Base-by-base conservation (phyloP, 345 rosid species). In the Citrus maxima region DNA sequence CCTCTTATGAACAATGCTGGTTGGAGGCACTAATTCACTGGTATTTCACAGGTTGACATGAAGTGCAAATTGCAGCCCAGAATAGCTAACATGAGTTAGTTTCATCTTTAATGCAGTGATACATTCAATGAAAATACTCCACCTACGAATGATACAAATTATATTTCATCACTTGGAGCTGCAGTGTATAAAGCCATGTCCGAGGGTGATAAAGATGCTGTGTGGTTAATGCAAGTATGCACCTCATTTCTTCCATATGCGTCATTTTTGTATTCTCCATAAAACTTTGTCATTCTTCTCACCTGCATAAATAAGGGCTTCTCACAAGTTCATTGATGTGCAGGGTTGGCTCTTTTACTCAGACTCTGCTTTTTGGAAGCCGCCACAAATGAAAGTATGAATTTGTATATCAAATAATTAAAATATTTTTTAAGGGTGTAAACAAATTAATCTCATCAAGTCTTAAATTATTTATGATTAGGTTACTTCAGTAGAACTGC, bases 271-370 rank as follows among this genome's bases (percentile, higher is more conserved):
- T 21, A 18, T 27, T 74, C 42, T 7, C 24, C 56, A 19, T 42
- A 16, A 21, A 73, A 38, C 55, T 58, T 58, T 24, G 24, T 37
- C 7, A 24, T 64, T 51, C 30, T 10, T 76, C 71, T 70, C 72
- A 49, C 55, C 18, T 37, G 56, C 59, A 61, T 38, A 28, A 54
- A 74, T 40, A 42, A 70, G 67, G 30, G 35, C 10, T 74, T 75
- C 13, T 32, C 14, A 30, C 49, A 49, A 75, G 71, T 64, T 75
- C 49, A 62, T 46, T 75, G 46, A 75, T 81, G 37, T 85, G 83
- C 89, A 95, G 99, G 98, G 99, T 72, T 95, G 98, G 99, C 99
- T 95, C 69, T 95, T 95, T 84, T 90, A 84, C 82, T 90, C 95
- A 0, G 93, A 90, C 85, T 90, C 97, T 72, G 55, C 46, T 62